Evolutionary conservation across 345 rosid species (phyloP).

Genomic region (Citrus unshiu): DNA sequence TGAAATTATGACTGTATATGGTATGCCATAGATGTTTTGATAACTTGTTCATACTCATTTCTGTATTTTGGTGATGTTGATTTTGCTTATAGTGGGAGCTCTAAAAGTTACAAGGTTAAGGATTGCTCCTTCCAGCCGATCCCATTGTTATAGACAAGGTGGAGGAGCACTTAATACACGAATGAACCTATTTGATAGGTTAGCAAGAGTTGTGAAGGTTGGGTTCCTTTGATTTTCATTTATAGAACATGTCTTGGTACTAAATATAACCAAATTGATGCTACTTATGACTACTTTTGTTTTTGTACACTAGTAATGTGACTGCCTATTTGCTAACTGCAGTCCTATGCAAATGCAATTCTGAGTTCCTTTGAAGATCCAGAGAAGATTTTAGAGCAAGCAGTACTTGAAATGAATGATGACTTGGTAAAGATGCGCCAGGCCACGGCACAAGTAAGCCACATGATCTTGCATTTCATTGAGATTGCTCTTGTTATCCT

Average conservation of each 20-base stretch:
- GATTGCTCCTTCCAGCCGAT: conserved; percentile 19
- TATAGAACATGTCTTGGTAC: neutral
- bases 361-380: conserved; percentile 75
- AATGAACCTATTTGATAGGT: conserved; percentile 68
- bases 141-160: conserved; percentile 31
- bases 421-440: conserved; percentile 84
- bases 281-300: neutral
- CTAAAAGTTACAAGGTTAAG: conserved; percentile 24
- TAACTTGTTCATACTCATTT: neutral
- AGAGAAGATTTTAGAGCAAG: conserved; percentile 74
- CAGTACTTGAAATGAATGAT: conserved; percentile 80
- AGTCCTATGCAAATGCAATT: conserved; percentile 79
- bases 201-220: conserved; percentile 73
- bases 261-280: neutral
- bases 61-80: neutral
- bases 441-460: conserved; percentile 79
- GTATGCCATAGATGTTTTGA: neutral
- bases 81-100: conserved; percentile 19
- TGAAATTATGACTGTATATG: neutral
- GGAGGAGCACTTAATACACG: conserved; percentile 56
- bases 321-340: conserved; percentile 23
- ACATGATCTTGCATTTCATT: conserved; percentile 1
- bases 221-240: conserved; percentile 8
- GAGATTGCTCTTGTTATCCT: neutral
- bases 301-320: neutral